Conservation (phyloP, 2,329 filamentous ascomycete genomes). For the Trichoderma oligosporum region DNA sequence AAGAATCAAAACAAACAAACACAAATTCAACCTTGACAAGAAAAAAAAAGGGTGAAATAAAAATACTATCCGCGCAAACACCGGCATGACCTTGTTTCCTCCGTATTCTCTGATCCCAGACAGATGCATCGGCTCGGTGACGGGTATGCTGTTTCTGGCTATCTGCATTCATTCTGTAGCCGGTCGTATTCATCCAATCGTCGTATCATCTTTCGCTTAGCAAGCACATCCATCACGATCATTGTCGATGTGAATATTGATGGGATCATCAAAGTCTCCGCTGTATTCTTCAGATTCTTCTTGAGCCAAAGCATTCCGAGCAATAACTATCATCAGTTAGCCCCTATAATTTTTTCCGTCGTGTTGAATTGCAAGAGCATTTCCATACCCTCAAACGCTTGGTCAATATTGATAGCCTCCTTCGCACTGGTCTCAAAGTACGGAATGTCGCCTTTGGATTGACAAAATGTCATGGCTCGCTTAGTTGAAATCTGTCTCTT, state of each 20-base stretch:
- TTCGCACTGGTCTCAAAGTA: conserved; percentile 99
- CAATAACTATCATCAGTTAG: conserved; percentile 65
- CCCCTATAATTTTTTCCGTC: background rate
- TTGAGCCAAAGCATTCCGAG: conserved; percentile 88
- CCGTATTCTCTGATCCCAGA: conserved; percentile 22
- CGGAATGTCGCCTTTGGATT: conserved; percentile 93
- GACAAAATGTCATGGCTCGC: conserved; percentile 94
- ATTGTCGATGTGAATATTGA: conserved; percentile 96
- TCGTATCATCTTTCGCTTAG: conserved; percentile 43
- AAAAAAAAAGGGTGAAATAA: background rate
- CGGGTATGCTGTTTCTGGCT: conserved; percentile 19
- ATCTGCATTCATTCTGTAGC: conserved; percentile 3
- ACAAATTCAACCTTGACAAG: background rate
- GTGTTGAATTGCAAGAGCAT: background rate
- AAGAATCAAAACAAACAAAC: conserved; percentile 2
- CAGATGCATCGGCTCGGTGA: conserved; percentile 14
- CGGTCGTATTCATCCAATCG: conserved; percentile 3
- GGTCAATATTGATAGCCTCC: conserved; percentile 97
- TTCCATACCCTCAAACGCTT: conserved; percentile 60
- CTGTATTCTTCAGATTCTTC: conserved; percentile 98
- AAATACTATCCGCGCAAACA: conserved; percentile 19
- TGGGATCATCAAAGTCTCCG: conserved; percentile 94
- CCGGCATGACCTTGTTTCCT: conserved; percentile 19
- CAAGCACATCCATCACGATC: conserved; percentile 91
- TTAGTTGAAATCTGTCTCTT: conserved; percentile 78